A percentile compares a stretch with the other conserved stretches of the same genome.
Conservation (phyloP, 306 rosid genomes). For the Acmispon strigosus region DNA sequence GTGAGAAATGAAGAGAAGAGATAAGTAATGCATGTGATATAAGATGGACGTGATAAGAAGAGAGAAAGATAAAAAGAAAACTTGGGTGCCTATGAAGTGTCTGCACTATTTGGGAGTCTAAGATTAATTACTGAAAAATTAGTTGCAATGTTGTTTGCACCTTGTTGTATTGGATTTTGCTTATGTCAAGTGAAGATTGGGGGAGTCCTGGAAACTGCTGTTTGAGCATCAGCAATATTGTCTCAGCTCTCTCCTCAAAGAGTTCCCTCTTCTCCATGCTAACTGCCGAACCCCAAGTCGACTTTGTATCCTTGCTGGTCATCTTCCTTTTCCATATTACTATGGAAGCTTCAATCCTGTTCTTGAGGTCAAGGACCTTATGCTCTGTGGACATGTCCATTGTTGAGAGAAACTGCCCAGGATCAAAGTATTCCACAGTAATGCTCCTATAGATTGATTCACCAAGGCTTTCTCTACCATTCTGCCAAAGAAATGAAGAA, state of each 20-base stretch:
- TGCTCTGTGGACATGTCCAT: constrained; percentile 77
- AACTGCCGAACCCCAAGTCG: constrained; percentile 79
- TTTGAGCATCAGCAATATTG: constrained; percentile 63
- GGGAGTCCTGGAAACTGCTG: constrained; percentile 86
- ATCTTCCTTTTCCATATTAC: constrained; percentile 95
- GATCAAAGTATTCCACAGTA: constrained; percentile 64
- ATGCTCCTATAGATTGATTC: constrained; percentile 65
- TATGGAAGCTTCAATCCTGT: constrained; percentile 82
- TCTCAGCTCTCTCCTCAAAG: constrained; percentile 89
- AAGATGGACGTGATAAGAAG: too few relatives aligned
- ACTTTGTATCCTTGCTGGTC: constrained; percentile 61
- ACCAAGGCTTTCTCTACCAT: constrained; percentile 86
- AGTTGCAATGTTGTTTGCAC: constrained; percentile 27
- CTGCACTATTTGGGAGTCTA: too few relatives aligned
- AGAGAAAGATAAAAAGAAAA: too few relatives aligned
- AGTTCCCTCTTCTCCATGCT: constrained; percentile 88
- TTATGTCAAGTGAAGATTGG: constrained; percentile 84
- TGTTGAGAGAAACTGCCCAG: constrained; percentile 51
- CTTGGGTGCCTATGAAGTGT: too few relatives aligned
- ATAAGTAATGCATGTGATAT: too few relatives aligned
- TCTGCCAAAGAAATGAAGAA: constrained; percentile 32
- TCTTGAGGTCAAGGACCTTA: constrained; percentile 76
- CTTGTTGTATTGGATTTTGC: constrained; percentile 81
- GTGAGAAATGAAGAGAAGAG: too few relatives aligned
- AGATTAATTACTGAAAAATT: background rate